phyloP scores from a whole-genome alignment of 495 filamentous ascomycete genomes.

The Monascus purpureus region DNA sequence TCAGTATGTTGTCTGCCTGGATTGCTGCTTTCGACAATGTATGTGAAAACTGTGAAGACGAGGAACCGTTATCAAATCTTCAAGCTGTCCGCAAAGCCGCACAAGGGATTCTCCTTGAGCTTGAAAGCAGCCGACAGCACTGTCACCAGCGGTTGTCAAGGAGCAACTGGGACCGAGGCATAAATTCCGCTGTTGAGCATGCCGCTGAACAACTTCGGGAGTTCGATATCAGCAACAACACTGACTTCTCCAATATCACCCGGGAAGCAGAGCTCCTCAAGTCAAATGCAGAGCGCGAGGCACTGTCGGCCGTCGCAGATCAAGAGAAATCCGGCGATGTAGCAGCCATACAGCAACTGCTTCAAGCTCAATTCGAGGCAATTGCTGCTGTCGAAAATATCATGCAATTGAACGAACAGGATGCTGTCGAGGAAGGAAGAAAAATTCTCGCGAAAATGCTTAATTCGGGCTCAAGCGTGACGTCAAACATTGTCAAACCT shows the following conservation, averaged over 20 bases:
- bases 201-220: conserved; percentile 64
- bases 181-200: conserved; percentile 79
- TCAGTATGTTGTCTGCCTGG: conserved; percentile 75
- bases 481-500: conserved; percentile 77
- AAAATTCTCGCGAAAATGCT: conserved; percentile 67
- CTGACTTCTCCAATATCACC: conserved; percentile 56
- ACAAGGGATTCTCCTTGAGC: conserved; percentile 70
- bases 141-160: conserved; percentile 70
- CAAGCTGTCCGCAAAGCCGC: conserved; percentile 74
- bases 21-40: conserved; percentile 82
- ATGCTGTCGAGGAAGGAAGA: conserved; percentile 69
- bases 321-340: conserved; percentile 73
- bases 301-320: conserved; percentile 60
- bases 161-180: conserved; percentile 69
- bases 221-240: conserved; percentile 56
- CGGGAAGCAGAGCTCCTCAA: conserved; percentile 77
- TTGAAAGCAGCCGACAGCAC: conserved; percentile 79
- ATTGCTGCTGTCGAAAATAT: conserved; percentile 69
- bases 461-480: conserved; percentile 53
- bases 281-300: conserved; percentile 70
- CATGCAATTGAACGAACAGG: conserved; percentile 60
- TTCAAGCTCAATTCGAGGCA: conserved; percentile 85
- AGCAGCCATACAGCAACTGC: conserved; percentile 61
- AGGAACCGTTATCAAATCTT: conserved; percentile 51
- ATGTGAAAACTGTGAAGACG: conserved; percentile 53